Evolutionary conservation across 1,284 basidiomycete genomes (phyloP).

Genomic region (Ustilago trichophora): DNA sequence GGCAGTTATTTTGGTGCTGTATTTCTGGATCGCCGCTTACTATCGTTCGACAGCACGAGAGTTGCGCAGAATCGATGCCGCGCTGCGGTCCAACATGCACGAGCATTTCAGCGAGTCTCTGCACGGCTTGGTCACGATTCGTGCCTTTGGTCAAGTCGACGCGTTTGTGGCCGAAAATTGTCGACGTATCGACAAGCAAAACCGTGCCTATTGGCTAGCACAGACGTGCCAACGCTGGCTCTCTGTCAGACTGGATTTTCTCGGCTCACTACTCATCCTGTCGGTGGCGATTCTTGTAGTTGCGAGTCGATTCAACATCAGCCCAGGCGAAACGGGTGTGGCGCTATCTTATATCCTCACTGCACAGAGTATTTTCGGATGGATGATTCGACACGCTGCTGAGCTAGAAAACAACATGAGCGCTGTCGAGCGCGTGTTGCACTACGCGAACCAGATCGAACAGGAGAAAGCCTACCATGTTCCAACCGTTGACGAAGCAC

Average conservation of each 20-base stretch:
- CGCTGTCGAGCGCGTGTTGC: constrained; percentile 76
- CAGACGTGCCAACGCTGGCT: constrained; percentile 51
- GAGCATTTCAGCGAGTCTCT: constrained; percentile 47
- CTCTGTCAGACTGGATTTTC: constrained; percentile 80
- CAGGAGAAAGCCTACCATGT: constrained; percentile 19
- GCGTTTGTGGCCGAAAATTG: constrained; percentile 29
- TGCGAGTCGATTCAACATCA: constrained; percentile 77
- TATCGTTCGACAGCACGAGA: constrained; percentile 38
- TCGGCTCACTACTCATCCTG: constrained; percentile 76
- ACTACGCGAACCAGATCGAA: constrained; percentile 73
- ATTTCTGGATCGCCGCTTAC: constrained; percentile 59
- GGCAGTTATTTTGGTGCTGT: constrained; percentile 73
- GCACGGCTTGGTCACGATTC: constrained; percentile 34
- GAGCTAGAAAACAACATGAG: constrained; percentile 73
- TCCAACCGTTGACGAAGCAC: constrained; percentile 66
- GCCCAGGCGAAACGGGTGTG: constrained; percentile 80
- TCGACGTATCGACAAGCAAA: constrained; percentile 33
- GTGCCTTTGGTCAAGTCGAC: constrained; percentile 32
- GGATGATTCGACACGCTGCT: constrained; percentile 77
- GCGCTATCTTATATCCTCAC: constrained; percentile 79
- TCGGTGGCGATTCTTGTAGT: constrained; percentile 80
- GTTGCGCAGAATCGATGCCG: constrained; percentile 31
- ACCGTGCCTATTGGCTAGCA: constrained; percentile 49
- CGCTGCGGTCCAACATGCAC: constrained; percentile 43
- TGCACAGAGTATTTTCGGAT: constrained; percentile 75